Base-by-base conservation (phyloP, 139 green algal species). In the Trebouxia sp. region DNA sequence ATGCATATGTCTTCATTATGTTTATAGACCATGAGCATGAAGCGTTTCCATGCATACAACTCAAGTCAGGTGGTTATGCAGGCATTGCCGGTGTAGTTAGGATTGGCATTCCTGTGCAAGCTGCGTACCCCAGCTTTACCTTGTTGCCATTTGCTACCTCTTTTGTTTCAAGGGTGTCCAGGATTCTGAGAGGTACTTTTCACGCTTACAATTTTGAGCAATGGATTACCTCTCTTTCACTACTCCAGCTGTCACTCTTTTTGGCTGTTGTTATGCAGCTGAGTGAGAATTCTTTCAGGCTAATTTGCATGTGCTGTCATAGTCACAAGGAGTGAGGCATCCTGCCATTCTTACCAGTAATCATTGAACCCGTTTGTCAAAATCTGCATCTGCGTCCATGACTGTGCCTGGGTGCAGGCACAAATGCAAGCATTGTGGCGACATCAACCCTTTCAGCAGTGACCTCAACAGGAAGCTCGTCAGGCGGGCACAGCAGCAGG, bases 141-240 rank as follows among this genome's bases (percentile, higher is more conserved):
- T 1, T 70, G 8, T 26, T 20, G 24, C 30, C 58, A 3, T 39
- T 32, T 38, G 5, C 30, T 41, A 10, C 58, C 30, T 43, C 58
- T 70, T 26, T 70, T 6, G 32, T 70, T 26, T 8, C 9, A 11
- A 70, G 30, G 42, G 35, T 32, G 12, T 9, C 58, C 30, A 42
- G 58, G 35, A 30, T 70, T 38, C 26, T 70, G 58, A 5, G 26
- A 70, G 58, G 58, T 70, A 70, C 58, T 70, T 70, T 70, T n/a
- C 20, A 3, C 15, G 3, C 47, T 17, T 17, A 53, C 47, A 2
- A 14, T 17, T 17, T 17, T 53, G 15, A 26, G 15, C 58, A 6
- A 42, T 12, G 6, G 30, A 22, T 17, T 42, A n/a, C 30, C 58
- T 43, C 5, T 42, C 1, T 39, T 67, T 9, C 17, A 14, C 26